phyloP scores from a whole-genome alignment of 768 basidiomycete genomes.

The Leccinum uliginosum region DNA sequence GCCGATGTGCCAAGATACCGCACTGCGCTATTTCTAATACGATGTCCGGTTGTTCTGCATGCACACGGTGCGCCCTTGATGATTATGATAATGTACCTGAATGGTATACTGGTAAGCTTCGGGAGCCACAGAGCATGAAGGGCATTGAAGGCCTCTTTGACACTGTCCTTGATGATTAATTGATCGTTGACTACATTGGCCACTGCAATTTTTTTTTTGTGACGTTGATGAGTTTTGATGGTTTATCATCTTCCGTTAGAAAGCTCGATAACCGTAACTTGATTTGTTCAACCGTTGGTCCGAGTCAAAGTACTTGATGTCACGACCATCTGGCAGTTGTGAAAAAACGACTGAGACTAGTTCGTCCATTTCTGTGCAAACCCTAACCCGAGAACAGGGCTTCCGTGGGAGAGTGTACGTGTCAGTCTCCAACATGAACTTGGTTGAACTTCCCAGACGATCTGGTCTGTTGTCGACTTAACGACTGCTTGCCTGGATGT shows the following conservation, averaged over 20 bases:
- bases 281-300: no score
- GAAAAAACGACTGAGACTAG: no score
- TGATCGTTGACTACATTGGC: conserved; percentile 23
- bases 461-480: neutral
- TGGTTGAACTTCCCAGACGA: neutral
- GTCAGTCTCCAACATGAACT: conserved; percentile 3
- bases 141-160: conserved; percentile 32
- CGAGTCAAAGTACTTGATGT: no score
- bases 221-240: no score
- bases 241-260: no score
- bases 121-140: conserved; percentile 55
- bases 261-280: no score
- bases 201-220: conserved; percentile 31
- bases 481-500: conserved; percentile 15
- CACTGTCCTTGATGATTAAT: no score
- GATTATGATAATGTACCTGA: conserved; percentile 55
- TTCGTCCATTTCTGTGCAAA: conserved; percentile 5
- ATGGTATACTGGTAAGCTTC: conserved; percentile 48
- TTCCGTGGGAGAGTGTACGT: conserved; percentile 26
- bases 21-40: conserved; percentile 71
- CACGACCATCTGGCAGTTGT: no score
- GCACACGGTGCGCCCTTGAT: conserved; percentile 63
- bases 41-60: conserved; percentile 75
- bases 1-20: conserved; percentile 78
- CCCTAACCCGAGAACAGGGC: conserved; percentile 22